Evolutionary conservation across 2,329 filamentous ascomycete species (phyloP).

Genomic region (Ceratocystis papillata): DNA sequence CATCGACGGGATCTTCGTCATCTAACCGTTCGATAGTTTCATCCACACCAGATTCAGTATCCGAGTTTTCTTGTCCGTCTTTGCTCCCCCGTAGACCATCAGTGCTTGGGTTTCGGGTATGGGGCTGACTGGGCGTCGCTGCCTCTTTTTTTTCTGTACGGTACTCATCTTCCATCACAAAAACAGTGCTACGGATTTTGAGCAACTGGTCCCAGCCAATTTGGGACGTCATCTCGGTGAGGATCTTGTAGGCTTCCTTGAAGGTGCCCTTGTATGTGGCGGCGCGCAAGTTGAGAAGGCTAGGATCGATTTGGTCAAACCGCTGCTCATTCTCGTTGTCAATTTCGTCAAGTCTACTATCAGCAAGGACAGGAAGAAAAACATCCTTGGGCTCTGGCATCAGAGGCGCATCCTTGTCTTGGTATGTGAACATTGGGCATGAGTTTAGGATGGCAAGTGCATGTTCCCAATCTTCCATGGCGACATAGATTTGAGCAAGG

Average conservation of each 20-base stretch:
- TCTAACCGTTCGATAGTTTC: constrained; percentile 23
- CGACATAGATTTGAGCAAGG: constrained; percentile 84
- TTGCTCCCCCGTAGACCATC: constrained; percentile 62
- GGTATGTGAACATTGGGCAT: constrained; percentile 99
- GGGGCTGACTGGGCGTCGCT: constrained; percentile 32
- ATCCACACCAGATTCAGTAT: constrained; percentile 41
- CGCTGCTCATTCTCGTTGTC: constrained; percentile 78
- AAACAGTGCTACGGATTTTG: constrained; percentile 90
- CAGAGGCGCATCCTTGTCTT: constrained; percentile 89
- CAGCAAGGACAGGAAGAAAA: constrained; percentile 72
- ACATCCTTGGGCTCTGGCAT: constrained; percentile 90
- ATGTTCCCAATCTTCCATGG: constrained; percentile 92
- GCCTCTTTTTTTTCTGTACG: constrained; percentile 69
- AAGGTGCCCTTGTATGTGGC: constrained; percentile 91
- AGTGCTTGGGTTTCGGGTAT: constrained; percentile 65
- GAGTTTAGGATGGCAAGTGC: constrained; percentile 92
- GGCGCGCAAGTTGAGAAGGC: constrained; percentile 72
- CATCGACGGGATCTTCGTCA: constrained; percentile 14
- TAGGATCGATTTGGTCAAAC: constrained; percentile 81
- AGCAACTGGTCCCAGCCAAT: constrained; percentile 97
- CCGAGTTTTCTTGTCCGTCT: constrained; percentile 57
- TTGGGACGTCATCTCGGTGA: constrained; percentile 91
- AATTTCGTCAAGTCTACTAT: constrained; percentile 89
- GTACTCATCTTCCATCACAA: constrained; percentile 99
- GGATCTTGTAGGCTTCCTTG: constrained; percentile 80